These are phyloP conservation scores for Pythium monospermum DNA, from an alignment of 352 stramenopile genomes.

Conservation along the genomic window DNA sequence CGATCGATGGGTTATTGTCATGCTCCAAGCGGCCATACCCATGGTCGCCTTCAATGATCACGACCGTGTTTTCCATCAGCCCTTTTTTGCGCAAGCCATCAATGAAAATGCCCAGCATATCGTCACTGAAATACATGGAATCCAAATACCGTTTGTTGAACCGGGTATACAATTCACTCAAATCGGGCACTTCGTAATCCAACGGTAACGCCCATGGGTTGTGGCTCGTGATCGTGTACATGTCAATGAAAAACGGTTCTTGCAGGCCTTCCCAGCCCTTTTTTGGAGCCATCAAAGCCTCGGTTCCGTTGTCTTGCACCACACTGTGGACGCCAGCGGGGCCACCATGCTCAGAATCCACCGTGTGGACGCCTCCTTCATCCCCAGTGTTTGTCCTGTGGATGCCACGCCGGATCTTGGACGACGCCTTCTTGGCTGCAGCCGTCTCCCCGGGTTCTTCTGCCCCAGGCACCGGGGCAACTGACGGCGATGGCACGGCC, in stretches of 20 bases:
- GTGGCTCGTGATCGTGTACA: conserved; percentile 75
- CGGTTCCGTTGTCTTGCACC: background rate
- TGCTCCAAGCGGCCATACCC: conserved; percentile 63
- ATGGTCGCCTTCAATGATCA: conserved; percentile 67
- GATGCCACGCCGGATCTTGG: background rate
- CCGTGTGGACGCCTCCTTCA: conserved; percentile 1
- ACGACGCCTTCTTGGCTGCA: too few species aligned
- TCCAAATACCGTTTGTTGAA: conserved; percentile 73
- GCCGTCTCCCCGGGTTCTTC: background rate
- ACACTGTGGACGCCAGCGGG: background rate
- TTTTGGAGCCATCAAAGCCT: background rate
- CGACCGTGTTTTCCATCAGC: conserved; percentile 69
- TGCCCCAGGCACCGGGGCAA: background rate
- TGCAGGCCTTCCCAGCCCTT: conserved; percentile 52
- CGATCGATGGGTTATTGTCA: conserved; percentile 60
- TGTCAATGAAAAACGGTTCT: conserved; percentile 71
- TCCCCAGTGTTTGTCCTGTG: too few species aligned
- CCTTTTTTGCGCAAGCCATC: conserved; percentile 37
- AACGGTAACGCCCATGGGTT: conserved; percentile 52
- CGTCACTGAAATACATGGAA: conserved; percentile 64
- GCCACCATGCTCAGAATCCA: background rate
- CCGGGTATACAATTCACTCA: conserved; percentile 48
- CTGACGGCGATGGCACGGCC: too few species aligned
- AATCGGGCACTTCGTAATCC: conserved; percentile 40
- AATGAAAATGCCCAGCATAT: conserved; percentile 62